Conservation (phyloP, 2,329 filamentous ascomycete genomes). For the Trichoderma koningii region DNA sequence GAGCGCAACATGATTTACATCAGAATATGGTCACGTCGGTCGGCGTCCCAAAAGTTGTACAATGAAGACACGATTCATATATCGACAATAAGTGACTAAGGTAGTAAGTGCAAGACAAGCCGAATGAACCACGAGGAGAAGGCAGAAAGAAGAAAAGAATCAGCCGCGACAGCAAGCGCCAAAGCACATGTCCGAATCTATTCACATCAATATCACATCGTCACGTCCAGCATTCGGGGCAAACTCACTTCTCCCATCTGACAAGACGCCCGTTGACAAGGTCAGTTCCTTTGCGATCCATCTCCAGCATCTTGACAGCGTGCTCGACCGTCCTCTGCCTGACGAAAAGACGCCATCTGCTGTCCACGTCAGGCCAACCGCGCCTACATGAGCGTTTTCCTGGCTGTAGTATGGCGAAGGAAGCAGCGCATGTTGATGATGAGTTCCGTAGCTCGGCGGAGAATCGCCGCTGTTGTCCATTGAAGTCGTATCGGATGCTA, state of each 20-base stretch:
- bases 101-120: background rate
- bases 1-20: background rate
- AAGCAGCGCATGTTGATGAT: background rate
- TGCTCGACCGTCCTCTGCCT: background rate
- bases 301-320: constrained; percentile 9
- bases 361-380: background rate
- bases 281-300: constrained; percentile 20
- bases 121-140: no score
- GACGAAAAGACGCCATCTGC: background rate
- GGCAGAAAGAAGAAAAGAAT: background rate
- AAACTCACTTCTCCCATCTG: constrained; percentile 11
- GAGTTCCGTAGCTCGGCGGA: constrained; percentile 6
- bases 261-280: background rate
- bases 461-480: background rate
- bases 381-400: background rate
- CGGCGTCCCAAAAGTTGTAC: background rate
- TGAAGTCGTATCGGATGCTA: background rate
- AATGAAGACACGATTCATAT: background rate
- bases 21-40: background rate
- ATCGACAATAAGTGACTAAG: constrained; percentile 2
- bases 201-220: background rate
- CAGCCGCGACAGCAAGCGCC: constrained; percentile 17
- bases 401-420: constrained; percentile 8
- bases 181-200: constrained; percentile 20
- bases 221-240: background rate